Conservation (phyloP, 352 stramenopile species). For the Globisporangium camurandrum region DNA sequence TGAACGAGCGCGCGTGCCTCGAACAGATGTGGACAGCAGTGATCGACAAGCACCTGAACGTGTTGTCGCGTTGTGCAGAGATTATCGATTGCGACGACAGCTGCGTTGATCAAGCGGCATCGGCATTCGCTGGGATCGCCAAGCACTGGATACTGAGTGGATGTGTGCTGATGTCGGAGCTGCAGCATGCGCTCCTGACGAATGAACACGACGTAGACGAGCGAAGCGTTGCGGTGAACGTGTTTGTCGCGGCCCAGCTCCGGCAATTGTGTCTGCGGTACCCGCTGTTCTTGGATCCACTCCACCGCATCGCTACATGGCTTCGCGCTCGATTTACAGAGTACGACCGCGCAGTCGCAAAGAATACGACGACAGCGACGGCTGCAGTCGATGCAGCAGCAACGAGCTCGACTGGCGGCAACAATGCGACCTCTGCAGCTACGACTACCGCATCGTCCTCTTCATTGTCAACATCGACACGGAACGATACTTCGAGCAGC, state of each 20-base stretch:
- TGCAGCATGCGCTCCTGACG: conserved; percentile 28
- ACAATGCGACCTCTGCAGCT: neutral
- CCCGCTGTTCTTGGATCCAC: conserved; percentile 45
- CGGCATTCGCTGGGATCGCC: neutral
- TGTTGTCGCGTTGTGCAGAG: no score
- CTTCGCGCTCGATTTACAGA: conserved; percentile 23
- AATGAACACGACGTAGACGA: conserved; percentile 12
- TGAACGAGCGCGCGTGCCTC: conserved; percentile 17
- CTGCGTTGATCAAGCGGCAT: conserved; percentile 2
- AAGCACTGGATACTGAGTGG: conserved; percentile 25
- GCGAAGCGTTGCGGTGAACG: conserved; percentile 23
- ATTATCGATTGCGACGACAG: neutral
- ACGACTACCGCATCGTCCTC: neutral
- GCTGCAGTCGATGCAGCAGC: neutral
- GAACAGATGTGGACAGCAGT: conserved; percentile 15
- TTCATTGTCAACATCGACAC: neutral
- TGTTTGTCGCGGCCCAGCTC: conserved; percentile 44
- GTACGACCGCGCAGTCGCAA: conserved; percentile 1
- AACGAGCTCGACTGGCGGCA: neutral
- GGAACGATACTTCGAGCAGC: neutral
- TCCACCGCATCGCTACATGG: conserved; percentile 25
- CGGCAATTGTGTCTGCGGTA: conserved; percentile 38
- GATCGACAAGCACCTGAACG: conserved; percentile 9
- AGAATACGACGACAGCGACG: neutral
- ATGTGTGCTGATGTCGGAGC: conserved; percentile 13